Evolutionary conservation across 1,284 basidiomycete species (phyloP).

Genomic region (Thelephora terrestris): DNA sequence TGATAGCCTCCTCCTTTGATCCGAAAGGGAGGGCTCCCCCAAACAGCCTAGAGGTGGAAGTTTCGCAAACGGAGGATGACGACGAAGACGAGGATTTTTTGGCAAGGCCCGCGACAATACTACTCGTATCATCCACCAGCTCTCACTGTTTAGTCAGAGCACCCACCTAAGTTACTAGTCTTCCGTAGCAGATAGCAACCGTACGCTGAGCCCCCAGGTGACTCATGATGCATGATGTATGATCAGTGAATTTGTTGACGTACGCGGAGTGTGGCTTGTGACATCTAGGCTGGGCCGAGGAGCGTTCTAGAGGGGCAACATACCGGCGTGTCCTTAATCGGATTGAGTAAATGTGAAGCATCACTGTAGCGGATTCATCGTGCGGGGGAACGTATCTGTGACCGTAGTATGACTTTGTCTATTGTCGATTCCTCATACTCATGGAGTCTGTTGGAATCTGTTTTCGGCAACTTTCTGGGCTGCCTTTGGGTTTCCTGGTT

Average conservation of each 20-base stretch:
- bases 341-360: slow-evolving; percentile 66
- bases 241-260: slow-evolving; percentile 59
- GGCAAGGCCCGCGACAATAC: not conserved
- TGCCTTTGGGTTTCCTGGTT: too few species aligned
- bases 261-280: slow-evolving; percentile 92
- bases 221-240: slow-evolving; percentile 38
- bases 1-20: slow-evolving; percentile 21
- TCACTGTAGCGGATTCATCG: too few species aligned
- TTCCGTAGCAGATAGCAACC: slow-evolving; percentile 22
- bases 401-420: too few species aligned
- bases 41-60: not conserved
- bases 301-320: too few species aligned
- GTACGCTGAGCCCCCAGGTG: slow-evolving; percentile 17
- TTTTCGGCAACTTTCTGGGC: too few species aligned
- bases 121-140: not conserved
- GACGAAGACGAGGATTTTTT: slow-evolving; percentile 1
- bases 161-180: slow-evolving; percentile 27
- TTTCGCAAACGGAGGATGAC: not conserved
- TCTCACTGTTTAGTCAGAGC: slow-evolving; percentile 5
- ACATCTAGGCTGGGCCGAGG: slow-evolving; percentile 82
- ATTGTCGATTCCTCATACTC: too few species aligned
- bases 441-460: too few species aligned
- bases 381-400: too few species aligned
- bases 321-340: slow-evolving; percentile 75
- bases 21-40: slow-evolving; percentile 9